phyloP scores from a whole-genome alignment of 192 early-diverging fungal species.

The Linnemannia schmuckeri region DNA sequence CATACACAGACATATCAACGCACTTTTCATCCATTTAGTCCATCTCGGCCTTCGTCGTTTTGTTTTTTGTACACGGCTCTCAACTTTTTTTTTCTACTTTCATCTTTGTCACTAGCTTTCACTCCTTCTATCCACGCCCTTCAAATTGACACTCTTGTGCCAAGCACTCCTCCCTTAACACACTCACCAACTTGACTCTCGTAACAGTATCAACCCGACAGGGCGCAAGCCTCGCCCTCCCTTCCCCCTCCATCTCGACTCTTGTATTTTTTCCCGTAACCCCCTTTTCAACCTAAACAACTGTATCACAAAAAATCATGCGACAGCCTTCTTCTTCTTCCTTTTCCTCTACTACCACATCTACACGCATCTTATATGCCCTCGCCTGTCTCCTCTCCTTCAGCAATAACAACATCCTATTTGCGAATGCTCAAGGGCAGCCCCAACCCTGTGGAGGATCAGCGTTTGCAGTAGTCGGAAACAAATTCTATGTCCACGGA shows the following conservation, averaged over 20 bases:
- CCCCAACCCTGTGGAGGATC: conserved; percentile 40
- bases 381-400: neutral
- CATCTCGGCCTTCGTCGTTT: neutral
- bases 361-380: neutral
- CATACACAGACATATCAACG: neutral
- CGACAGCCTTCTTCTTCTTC: neutral
- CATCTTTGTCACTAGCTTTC: neutral
- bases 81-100: neutral
- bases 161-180: neutral
- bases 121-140: neutral
- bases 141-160: neutral
- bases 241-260: neutral
- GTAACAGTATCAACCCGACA: neutral
- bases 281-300: neutral
- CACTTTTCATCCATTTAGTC: neutral
- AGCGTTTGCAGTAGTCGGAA: conserved; percentile 28
- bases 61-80: neutral
- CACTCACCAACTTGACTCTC: neutral
- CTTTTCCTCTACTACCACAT: neutral
- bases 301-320: neutral
- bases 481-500: conserved; percentile 38
- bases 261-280: neutral
- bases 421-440: conserved; percentile 9
- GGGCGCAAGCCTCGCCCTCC: neutral
- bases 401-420: neutral